phyloP scores from a whole-genome alignment of 495 filamentous ascomycete species.

The Astrothelium subdiscretum region DNA sequence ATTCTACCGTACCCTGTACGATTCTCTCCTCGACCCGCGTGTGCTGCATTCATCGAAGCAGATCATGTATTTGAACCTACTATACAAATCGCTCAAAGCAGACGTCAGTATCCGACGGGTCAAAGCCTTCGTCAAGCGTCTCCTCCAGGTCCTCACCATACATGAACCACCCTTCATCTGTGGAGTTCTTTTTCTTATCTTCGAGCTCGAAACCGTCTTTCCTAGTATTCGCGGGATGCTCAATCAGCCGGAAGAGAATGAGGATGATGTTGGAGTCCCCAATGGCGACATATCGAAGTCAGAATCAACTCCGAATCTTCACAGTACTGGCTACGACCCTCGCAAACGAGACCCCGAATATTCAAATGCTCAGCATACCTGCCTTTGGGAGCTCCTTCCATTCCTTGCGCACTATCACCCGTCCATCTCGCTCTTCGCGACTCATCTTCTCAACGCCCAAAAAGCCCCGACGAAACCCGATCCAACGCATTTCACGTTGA shows the following conservation, averaged over 20 bases:
- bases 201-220: conserved; percentile 66
- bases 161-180: conserved; percentile 90
- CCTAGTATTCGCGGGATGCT: conserved; percentile 62
- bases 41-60: conserved; percentile 88
- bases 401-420: conserved; percentile 81
- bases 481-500: conserved; percentile 72
- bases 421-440: conserved; percentile 81
- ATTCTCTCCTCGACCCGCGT: conserved; percentile 82
- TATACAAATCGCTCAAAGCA: conserved; percentile 76
- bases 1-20: conserved; percentile 90
- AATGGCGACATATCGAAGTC: conserved; percentile 32
- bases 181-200: conserved; percentile 75
- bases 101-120: conserved; percentile 79
- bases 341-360: conserved; percentile 84
- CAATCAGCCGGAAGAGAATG: conserved; percentile 56
- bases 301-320: conserved; percentile 19
- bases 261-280: conserved; percentile 52
- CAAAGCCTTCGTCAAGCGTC: conserved; percentile 83
- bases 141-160: conserved; percentile 72
- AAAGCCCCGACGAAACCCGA: conserved; percentile 78
- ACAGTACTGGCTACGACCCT: conserved; percentile 52
- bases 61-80: conserved; percentile 80
- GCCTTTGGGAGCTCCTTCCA: conserved; percentile 86
- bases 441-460: conserved; percentile 50
- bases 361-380: conserved; percentile 78